Evolutionary conservation across 2,329 filamentous ascomycete species (phyloP), one percentile per base, ranked within the genome.

Genomic region (Colletotrichum sp.): DNA sequence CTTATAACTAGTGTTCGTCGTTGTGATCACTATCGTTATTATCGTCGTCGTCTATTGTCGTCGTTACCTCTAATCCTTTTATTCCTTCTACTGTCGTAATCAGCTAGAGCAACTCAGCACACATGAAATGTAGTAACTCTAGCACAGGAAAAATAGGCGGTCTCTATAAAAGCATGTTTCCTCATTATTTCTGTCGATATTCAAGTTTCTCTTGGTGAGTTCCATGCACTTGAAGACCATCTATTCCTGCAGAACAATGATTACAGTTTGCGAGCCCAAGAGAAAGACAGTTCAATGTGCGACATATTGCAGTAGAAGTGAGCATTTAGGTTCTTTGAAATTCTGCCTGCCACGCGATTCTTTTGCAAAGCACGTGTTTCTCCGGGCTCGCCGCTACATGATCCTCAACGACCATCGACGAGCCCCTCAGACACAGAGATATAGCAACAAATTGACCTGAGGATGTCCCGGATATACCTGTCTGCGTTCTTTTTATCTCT

Each of bases 271-370:
- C n/a, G 43, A 24, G 10, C 12, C 10, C n/a, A 2, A 52, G 10
- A 21, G 43, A 52, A 21, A 21, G 9, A 0, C 38, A 52, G 0
- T 3, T 13, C 1, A 1, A 13, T 1, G 6, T 13, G 6, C n/a
- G 6, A 21, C n/a, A 21, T 21, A 13, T 21, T 1, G 3, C 0
- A 52, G n/a, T 52, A 52, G 9, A 21, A 13, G 6, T 12, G 0
- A 21, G 2, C 10, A 5, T 7, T 13, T 8, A 13, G n/a, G 3
- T 2, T 1, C 6, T 1, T 48, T 7, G 43, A 21, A 21, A 13
- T 48, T 21, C n/a, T 52, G 43, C 43, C 43, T 52, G 43, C 43
- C 43, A 52, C n/a, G 43, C 43, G 43, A 24, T 21, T 21, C n/a
- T 52, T 0, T 52, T 52, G n/a, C 43, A 24, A 21, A 52, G n/a